Evolutionary conservation across 345 rosid genomes (phyloP).

Genomic region (Brassica rapa): DNA sequence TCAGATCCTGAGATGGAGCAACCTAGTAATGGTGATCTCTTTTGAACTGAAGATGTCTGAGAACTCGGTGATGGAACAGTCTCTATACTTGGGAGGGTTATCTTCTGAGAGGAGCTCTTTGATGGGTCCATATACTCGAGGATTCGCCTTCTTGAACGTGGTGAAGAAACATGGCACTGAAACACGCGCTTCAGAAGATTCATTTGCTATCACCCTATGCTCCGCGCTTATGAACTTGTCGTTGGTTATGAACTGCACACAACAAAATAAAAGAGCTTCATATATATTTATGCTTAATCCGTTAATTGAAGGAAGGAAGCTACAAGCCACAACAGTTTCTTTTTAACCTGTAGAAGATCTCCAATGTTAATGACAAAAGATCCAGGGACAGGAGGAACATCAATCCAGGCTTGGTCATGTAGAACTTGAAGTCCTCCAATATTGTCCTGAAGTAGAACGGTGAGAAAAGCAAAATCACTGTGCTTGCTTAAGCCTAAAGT

Average conservation of each 20-base stretch:
- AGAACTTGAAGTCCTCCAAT: slow-evolving; percentile 68
- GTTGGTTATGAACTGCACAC: slow-evolving; percentile 48
- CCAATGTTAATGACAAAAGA: slow-evolving; percentile 59
- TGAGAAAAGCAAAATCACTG: slow-evolving; percentile 52
- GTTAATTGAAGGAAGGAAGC: background rate
- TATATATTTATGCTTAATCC: background rate
- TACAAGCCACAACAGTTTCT: background rate
- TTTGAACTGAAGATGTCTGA: slow-evolving; percentile 30
- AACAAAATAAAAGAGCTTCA: background rate
- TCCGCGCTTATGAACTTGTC: slow-evolving; percentile 52
- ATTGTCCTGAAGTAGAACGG: slow-evolving; percentile 61
- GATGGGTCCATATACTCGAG: slow-evolving; percentile 43
- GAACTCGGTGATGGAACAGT: slow-evolving; percentile 37
- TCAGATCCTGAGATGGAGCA: slow-evolving; percentile 41
- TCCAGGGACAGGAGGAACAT: slow-evolving; percentile 54
- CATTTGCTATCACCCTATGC: slow-evolving; percentile 49
- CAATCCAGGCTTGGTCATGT: slow-evolving; percentile 50
- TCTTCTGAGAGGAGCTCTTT: slow-evolving; percentile 42
- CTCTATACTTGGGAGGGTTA: slow-evolving; percentile 41
- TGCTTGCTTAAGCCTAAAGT: slow-evolving; percentile 53
- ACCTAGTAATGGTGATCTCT: slow-evolving; percentile 36
- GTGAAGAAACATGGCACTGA: slow-evolving; percentile 42
- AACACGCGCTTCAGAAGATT: slow-evolving; percentile 37
- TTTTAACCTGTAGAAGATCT: slow-evolving; percentile 61
- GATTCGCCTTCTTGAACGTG: slow-evolving; percentile 23